phyloP scores from a whole-genome alignment of 202 grass and related monocot genomes.

The Setaria viridis region DNA sequence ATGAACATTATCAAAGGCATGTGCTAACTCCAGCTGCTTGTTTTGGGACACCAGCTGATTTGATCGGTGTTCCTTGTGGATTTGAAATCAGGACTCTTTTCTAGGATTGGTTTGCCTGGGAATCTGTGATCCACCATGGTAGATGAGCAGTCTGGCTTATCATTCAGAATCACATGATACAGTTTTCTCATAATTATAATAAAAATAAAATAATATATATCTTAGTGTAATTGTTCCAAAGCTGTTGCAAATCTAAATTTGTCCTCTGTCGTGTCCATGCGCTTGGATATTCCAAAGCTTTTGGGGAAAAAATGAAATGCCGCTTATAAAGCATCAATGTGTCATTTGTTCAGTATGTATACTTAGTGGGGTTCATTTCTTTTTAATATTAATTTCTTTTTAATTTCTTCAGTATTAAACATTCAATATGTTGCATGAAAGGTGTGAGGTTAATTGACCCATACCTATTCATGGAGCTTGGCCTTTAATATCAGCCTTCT shows the following conservation, averaged over 20 bases:
- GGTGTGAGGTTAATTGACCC: neutral
- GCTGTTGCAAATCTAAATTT: conserved; percentile 13
- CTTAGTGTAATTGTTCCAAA: neutral
- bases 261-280: neutral
- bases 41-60: too few species aligned
- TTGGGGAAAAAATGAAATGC: too few species aligned
- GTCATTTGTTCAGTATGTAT: neutral
- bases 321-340: neutral
- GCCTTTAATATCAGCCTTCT: conserved; percentile 2
- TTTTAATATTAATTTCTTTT: neutral
- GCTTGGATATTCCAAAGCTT: too few species aligned
- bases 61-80: neutral
- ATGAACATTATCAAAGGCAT: too few species aligned
- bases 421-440: neutral
- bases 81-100: neutral
- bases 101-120: neutral
- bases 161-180: neutral
- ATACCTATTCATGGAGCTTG: neutral
- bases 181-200: neutral
- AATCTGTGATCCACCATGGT: neutral
- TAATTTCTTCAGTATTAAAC: neutral
- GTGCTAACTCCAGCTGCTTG: too few species aligned
- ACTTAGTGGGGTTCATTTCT: neutral
- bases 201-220: neutral
- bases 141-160: neutral